phyloP scores from a whole-genome alignment of 352 stramenopile genomes.

The Peronospora belbahrii region DNA sequence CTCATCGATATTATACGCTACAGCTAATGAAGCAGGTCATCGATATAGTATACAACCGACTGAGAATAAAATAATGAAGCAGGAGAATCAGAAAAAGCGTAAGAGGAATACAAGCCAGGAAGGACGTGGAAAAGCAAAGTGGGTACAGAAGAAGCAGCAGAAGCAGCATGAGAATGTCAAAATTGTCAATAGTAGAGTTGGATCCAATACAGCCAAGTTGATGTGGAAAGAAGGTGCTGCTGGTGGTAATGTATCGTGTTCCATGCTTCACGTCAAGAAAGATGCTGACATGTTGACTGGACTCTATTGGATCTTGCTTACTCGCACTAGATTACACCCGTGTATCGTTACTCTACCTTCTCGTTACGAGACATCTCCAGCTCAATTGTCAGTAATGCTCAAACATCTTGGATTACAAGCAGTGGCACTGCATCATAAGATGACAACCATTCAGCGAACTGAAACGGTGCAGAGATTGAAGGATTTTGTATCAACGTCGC shows the following conservation, averaged over 20 bases:
- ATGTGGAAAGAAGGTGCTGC: slow-evolving; percentile 9
- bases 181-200: slow-evolving; percentile 15
- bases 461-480: slow-evolving; percentile 45
- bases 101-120: slow-evolving; percentile 10
- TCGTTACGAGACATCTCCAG: slow-evolving; percentile 12
- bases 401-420: slow-evolving; percentile 53
- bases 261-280: slow-evolving; percentile 27
- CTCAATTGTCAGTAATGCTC: slow-evolving; percentile 35
- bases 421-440: slow-evolving; percentile 66
- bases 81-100: slow-evolving; percentile 7
- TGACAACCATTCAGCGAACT: slow-evolving; percentile 44
- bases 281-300: slow-evolving; percentile 35
- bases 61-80: background rate
- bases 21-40: background rate
- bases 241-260: slow-evolving; percentile 5
- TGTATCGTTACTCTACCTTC: slow-evolving; percentile 49
- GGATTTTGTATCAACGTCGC: slow-evolving; percentile 1
- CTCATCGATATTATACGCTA: slow-evolving; percentile 24
- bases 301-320: slow-evolving; percentile 55
- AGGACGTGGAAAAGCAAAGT: background rate
- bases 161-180: background rate
- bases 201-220: slow-evolving; percentile 16
- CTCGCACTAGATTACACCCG: slow-evolving; percentile 28
- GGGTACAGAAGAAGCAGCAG: slow-evolving; percentile 7
- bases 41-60: no score